A percentile compares a stretch with the other conserved stretches of the same genome.
Evolutionary conservation across 768 basidiomycete genomes (phyloP).

Genomic region (Ramaria sp.): DNA sequence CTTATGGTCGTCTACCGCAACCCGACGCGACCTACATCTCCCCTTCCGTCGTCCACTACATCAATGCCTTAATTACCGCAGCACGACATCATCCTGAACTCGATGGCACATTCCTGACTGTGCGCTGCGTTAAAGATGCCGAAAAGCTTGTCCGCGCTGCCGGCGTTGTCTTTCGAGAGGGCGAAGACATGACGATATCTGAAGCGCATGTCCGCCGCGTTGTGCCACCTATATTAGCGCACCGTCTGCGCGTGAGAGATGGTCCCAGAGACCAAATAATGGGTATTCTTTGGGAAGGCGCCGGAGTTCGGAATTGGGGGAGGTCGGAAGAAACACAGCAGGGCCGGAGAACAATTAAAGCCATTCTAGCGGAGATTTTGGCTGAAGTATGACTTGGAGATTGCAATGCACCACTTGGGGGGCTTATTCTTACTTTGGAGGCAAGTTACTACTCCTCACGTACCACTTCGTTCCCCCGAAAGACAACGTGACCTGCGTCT

Average conservation of each 20-base stretch:
- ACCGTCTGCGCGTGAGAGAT: slow-evolving; percentile 61
- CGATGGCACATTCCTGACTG: slow-evolving; percentile 59
- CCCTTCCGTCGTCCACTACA: slow-evolving; percentile 21
- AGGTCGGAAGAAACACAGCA: neutral
- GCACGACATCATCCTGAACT: slow-evolving; percentile 60
- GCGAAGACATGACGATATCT: slow-evolving; percentile 1
- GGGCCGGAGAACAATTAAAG: neutral
- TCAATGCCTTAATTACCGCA: slow-evolving; percentile 46
- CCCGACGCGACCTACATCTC: slow-evolving; percentile 12
- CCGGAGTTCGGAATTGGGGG: slow-evolving; percentile 1
- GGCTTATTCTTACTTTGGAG: neutral
- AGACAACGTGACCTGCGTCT: slow-evolving; percentile 54
- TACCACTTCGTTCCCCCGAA: slow-evolving; percentile 44
- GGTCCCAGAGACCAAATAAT: slow-evolving; percentile 57
- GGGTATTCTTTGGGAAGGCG: slow-evolving; percentile 5
- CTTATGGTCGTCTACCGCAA: slow-evolving; percentile 12
- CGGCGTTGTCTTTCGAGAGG: slow-evolving; percentile 36
- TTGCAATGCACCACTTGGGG: neutral
- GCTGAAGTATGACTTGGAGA: neutral
- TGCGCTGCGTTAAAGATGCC: slow-evolving; percentile 49
- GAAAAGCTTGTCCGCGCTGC: slow-evolving; percentile 57
- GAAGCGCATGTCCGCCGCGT: slow-evolving; percentile 60
- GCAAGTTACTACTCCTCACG: neutral
- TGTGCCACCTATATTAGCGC: slow-evolving; percentile 62
- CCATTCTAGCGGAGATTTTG: slow-evolving; percentile 7